A percentile compares a stretch with the other conserved stretches of the same genome.
phyloP scores from a whole-genome alignment of 108 stramenopile genomes.

The Phaeodactylum tricornutum region DNA sequence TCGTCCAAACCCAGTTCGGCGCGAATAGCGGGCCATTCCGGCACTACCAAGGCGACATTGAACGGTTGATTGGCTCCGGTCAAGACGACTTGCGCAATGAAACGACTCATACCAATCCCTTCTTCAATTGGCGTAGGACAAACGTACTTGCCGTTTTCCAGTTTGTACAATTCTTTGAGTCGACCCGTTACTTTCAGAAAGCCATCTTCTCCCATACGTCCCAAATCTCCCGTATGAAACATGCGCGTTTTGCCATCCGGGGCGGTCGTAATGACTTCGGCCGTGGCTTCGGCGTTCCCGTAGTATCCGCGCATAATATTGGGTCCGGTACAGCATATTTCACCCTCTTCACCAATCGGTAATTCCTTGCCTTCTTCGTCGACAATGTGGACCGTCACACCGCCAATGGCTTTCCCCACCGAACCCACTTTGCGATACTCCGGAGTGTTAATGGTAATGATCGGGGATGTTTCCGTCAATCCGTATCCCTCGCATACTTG shows the following conservation, averaged over 20 bases:
- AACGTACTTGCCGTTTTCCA: conserved; percentile 96
- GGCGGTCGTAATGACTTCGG: conserved; percentile 79
- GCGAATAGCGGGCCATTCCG: conserved; percentile 75
- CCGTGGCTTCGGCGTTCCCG: conserved; percentile 84
- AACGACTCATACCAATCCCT: conserved; percentile 76
- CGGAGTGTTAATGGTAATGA: conserved; percentile 73
- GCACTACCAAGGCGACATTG: conserved; percentile 86
- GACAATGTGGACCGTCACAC: conserved; percentile 61
- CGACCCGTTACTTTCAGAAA: conserved; percentile 71
- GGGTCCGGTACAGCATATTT: conserved; percentile 82
- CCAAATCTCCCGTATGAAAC: conserved; percentile 90
- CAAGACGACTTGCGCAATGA: conserved; percentile 85
- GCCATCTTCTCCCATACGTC: conserved; percentile 53
- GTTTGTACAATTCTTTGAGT: conserved; percentile 93
- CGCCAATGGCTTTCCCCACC: conserved; percentile 69
- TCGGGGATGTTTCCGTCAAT: conserved; percentile 87
- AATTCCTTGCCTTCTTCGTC: conserved; percentile 52
- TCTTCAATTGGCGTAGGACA: conserved; percentile 88
- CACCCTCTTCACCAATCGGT: conserved; percentile 75
- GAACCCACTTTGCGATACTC: conserved; percentile 49
- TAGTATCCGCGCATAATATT: conserved; percentile 93
- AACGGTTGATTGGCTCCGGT: conserved; percentile 82
- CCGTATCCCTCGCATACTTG: conserved; percentile 89
- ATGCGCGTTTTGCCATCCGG: conserved; percentile 76
- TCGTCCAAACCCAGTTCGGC: conserved; percentile 32